Conservation (phyloP, 441 rosid genomes). For the Aleurites moluccanus region DNA sequence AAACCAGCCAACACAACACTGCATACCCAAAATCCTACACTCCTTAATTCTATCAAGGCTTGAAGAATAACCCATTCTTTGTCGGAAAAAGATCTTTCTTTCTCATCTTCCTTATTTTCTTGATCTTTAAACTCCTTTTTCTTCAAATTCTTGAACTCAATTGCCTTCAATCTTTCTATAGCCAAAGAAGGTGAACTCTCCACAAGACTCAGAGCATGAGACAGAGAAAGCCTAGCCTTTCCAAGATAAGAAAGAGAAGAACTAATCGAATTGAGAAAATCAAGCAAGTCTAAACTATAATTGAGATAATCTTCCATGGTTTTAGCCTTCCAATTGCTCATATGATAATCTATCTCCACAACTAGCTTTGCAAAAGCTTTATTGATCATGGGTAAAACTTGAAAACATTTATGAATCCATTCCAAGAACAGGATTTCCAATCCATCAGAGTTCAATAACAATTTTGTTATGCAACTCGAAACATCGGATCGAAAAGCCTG, state of each 20-base stretch:
- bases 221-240: conserved; percentile 40
- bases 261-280: conserved; percentile 46
- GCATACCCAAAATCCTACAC: conserved; percentile 46
- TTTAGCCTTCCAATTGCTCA: conserved; percentile 44
- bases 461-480: conserved; percentile 31
- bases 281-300: conserved; percentile 47
- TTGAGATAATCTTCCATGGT: conserved; percentile 48
- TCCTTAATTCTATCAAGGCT: conserved; percentile 49
- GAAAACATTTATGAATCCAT: conserved; percentile 49
- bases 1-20: conserved; percentile 41
- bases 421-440: conserved; percentile 34
- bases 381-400: conserved; percentile 44
- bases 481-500: conserved; percentile 42
- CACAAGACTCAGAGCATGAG: conserved; percentile 45
- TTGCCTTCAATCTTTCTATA: conserved; percentile 34
- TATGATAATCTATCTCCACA: conserved; percentile 46
- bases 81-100: conserved; percentile 24
- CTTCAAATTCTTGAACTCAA: conserved; percentile 22
- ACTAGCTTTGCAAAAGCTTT: conserved; percentile 53
- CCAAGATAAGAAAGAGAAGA: conserved; percentile 44
- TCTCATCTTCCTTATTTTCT: conserved; percentile 23
- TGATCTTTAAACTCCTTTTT: conserved; percentile 25
- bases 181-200: conserved; percentile 41
- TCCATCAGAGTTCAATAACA: conserved; percentile 32
- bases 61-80: conserved; percentile 39